Percentiles rank a stretch among this genome's conserved stretches.
Evolutionary conservation across 257 asterid species (phyloP).

Genomic region (Plantago major): DNA sequence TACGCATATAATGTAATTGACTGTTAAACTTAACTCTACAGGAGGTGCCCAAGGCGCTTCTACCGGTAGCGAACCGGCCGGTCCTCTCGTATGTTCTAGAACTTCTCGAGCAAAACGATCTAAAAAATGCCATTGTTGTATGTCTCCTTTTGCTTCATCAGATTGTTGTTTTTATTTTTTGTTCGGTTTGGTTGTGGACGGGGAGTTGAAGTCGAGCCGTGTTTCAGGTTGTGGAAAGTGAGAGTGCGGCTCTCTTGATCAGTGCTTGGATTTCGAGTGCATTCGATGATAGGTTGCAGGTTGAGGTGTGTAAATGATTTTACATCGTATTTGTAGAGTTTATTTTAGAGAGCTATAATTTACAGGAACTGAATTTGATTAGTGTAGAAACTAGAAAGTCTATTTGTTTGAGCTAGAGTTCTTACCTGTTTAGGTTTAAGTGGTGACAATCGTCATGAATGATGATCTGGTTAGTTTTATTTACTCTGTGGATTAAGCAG

Average conservation of each 20-base stretch:
- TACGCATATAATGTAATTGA: background rate
- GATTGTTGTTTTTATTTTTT: background rate
- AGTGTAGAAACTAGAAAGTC: no score
- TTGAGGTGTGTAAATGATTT: conserved; percentile 55
- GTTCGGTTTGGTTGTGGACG: conserved; percentile 14
- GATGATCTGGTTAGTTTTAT: no score
- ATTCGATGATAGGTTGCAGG: conserved; percentile 76
- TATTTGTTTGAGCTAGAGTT: no score
- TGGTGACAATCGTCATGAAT: no score
- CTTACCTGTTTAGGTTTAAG: no score
- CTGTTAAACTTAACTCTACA: conserved; percentile 18
- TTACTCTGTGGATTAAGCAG: no score
- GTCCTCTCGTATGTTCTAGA: conserved; percentile 77
- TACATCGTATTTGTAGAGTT: background rate
- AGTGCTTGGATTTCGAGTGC: conserved; percentile 86
- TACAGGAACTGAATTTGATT: no score
- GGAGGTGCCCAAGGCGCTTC: conserved; percentile 89
- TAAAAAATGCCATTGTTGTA: conserved; percentile 75
- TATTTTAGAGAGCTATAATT: background rate
- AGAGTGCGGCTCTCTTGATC: conserved; percentile 71
- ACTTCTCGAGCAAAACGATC: conserved; percentile 76
- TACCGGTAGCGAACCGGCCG: conserved; percentile 87
- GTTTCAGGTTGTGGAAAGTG: conserved; percentile 85
- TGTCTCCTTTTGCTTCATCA: conserved; percentile 12
- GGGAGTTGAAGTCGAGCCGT: conserved; percentile 11